Evolutionary conservation across 163 green algal genomes (phyloP).

Genomic region (Chloroidium sp.): DNA sequence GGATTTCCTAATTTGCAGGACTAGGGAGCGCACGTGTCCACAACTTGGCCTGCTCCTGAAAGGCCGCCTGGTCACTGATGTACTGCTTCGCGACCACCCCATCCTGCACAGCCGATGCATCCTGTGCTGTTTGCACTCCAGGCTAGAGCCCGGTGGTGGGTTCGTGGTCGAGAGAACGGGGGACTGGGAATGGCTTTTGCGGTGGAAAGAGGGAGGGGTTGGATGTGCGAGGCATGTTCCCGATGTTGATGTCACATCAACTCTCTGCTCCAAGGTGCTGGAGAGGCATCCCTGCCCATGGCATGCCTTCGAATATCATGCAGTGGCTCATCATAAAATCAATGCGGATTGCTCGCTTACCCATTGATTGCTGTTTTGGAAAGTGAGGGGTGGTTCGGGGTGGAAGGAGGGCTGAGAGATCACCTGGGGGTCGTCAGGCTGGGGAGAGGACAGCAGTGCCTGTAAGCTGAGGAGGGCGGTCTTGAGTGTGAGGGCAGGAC

Average conservation of each 20-base stretch:
- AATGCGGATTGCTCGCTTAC: background rate
- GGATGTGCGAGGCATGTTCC: background rate
- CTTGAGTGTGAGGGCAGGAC: conserved; percentile 83
- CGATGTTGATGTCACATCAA: background rate
- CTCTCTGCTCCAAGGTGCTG: background rate
- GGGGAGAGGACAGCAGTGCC: conserved; percentile 67
- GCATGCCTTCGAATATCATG: background rate
- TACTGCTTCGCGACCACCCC: conserved; percentile 85
- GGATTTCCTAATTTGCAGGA: background rate
- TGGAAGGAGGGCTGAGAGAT: too few relatives aligned
- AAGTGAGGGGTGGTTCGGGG: background rate
- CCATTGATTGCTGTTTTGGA: too few relatives aligned
- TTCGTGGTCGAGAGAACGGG: too few relatives aligned
- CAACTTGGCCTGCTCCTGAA: conserved; percentile 51
- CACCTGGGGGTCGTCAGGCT: conserved; percentile 74
- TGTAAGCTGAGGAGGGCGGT: conserved; percentile 85
- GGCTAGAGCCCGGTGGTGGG: background rate
- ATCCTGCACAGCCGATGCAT: conserved; percentile 45
- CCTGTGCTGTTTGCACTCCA: background rate
- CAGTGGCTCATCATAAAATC: background rate
- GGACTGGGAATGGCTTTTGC: too few relatives aligned
- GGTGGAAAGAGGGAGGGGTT: too few relatives aligned
- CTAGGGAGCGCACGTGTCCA: conserved; percentile 41
- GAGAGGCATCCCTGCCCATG: background rate
- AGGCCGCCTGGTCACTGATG: conserved; percentile 49